phyloP scores from a whole-genome alignment of 2,329 filamentous ascomycete species.

The Gnomoniopsis sp. region DNA sequence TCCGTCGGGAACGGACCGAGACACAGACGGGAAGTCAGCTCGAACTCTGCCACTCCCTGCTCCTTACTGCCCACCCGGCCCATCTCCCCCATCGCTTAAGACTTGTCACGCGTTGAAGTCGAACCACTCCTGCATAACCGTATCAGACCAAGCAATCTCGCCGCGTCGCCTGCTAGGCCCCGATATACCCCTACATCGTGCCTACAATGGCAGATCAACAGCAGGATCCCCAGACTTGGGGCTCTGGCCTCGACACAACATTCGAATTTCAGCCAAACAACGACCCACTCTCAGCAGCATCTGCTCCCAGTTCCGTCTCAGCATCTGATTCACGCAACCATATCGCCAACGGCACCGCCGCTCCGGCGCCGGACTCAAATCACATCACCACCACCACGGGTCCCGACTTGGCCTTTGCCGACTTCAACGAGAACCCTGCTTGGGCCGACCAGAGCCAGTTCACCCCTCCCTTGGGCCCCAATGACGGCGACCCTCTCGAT shows the following conservation, averaged over 20 bases:
- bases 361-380: conserved; percentile 4
- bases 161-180: conserved; percentile 4
- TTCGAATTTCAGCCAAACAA: conserved; percentile 15
- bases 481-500: conserved; percentile 13
- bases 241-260: conserved; percentile 13
- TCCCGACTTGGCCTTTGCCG: conserved; percentile 10
- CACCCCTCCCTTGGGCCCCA: conserved; percentile 16
- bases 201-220: conserved; percentile 30
- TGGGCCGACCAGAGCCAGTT: conserved; percentile 15
- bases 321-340: conserved; percentile 11
- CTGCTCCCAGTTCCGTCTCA: conserved; percentile 13
- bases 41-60: neutral
- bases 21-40: neutral
- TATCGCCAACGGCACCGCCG: conserved; percentile 3
- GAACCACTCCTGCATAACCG: conserved; percentile 32
- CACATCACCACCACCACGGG: conserved; percentile 9
- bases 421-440: conserved; percentile 9
- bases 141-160: conserved; percentile 25
- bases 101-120: conserved; percentile 28
- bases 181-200: conserved; percentile 9
- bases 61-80: conserved; percentile 9
- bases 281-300: conserved; percentile 13
- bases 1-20: conserved; percentile 8
- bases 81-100: conserved; percentile 23
- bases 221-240: conserved; percentile 17